Evolutionary conservation across 2,329 filamentous ascomycete species (phyloP), one percentile per base, ranked within the genome.

Genomic region (Apiospora malaysiana): DNA sequence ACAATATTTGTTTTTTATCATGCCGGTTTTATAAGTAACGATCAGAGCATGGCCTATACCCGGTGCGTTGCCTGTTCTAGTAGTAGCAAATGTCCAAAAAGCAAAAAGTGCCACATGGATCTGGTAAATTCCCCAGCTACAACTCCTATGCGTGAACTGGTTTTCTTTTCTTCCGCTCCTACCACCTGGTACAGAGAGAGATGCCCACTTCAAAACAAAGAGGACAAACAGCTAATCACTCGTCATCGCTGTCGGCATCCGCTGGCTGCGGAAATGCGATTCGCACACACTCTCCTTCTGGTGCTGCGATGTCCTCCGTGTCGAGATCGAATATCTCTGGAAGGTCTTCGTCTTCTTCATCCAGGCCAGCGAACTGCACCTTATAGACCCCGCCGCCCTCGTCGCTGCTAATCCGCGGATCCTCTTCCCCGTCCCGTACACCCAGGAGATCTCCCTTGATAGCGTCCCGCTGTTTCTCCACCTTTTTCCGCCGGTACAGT

Each of bases 31-130:
- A 63, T 63, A 40, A 63, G 56, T 40, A 63, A 63, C 32, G 56
- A 63, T 63, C 32, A 63, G 46, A 49, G 46, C 67, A 56, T 68
- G 46, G 67, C 45, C 46, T 68, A 68, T 68, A 68, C 67, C 67
- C 67, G 27, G 65, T 40, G 56, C 56, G 56, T 63, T 40, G 56
- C 56, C 56, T 63, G 56, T 63, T 63, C 56, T 63, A 63, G 32
- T 59, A 63, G 32, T 63, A 63, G 27, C n/a, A 63, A 40, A 63
- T 40, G 56, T 63, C 56, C 32, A 63, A 63, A 40, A 63, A 14
- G 27, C 42, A 45, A 45, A 45, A 45, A 16, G 32, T 56, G 25
- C 49, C 32, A 3, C 32, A 3, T 32, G 49, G 49, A 32, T 56
- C 16, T 7, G 14, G 8, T 2, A 18, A 32, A 4, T 32, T 6